A percentile compares a stretch with the other conserved stretches of the same genome.
Conservation (phyloP, 2,329 filamentous ascomycete species). For the Pseudogymnoascus sp. region DNA sequence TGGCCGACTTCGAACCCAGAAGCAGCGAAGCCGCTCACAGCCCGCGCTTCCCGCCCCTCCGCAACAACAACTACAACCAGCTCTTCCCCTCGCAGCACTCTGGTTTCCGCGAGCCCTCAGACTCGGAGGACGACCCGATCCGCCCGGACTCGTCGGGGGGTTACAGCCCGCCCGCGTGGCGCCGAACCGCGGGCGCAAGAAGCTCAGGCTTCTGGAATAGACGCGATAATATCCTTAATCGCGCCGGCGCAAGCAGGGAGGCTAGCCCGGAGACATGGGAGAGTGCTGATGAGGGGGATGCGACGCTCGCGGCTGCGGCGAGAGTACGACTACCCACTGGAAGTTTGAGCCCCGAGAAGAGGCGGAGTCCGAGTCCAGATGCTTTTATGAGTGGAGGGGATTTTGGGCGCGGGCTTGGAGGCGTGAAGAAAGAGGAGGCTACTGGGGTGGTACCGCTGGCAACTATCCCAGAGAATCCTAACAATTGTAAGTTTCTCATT, state of each 20-base stretch:
- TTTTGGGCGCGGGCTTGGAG: constrained; percentile 31
- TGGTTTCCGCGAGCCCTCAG: constrained; percentile 47
- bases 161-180: constrained; percentile 61
- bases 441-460: constrained; percentile 11
- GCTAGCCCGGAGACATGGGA: constrained; percentile 50
- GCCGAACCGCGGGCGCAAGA: constrained; percentile 36
- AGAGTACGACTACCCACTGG: constrained; percentile 38
- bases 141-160: constrained; percentile 39
- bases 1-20: constrained; percentile 54
- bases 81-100: constrained; percentile 50
- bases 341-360: constrained; percentile 48
- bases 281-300: constrained; percentile 41
- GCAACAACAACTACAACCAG: constrained; percentile 17
- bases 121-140: constrained; percentile 30
- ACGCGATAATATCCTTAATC: constrained; percentile 42
- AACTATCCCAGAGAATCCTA: constrained; percentile 29
- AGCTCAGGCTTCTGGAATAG: constrained; percentile 41
- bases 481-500: constrained; percentile 41
- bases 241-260: constrained; percentile 44
- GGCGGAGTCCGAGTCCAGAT: constrained; percentile 47
- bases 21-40: constrained; percentile 28
- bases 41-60: constrained; percentile 8
- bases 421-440: constrained; percentile 24
- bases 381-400: constrained; percentile 30
- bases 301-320: constrained; percentile 23